Evolutionary conservation across 495 filamentous ascomycete genomes (phyloP).

Genomic region (Melanomma pulvis-pyrius): DNA sequence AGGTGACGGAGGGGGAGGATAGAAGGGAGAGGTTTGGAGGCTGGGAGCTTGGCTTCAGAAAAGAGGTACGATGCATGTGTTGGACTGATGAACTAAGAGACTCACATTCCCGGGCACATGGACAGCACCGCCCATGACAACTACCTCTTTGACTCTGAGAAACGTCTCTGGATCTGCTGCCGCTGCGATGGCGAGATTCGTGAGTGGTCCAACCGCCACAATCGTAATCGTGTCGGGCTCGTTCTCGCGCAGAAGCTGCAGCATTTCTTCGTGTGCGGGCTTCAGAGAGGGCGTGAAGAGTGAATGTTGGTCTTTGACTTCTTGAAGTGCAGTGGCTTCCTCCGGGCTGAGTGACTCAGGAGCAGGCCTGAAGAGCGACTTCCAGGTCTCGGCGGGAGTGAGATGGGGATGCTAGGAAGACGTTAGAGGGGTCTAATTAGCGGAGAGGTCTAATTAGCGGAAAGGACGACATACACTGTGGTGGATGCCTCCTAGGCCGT

Average conservation of each 20-base stretch:
- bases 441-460: constrained; percentile 30
- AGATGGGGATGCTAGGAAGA: constrained; percentile 77
- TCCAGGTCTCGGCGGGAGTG: constrained; percentile 81
- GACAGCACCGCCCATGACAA: constrained; percentile 97
- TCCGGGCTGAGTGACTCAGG: constrained; percentile 45
- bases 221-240: constrained; percentile 83
- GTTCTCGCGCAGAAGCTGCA: constrained; percentile 75
- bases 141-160: constrained; percentile 82
- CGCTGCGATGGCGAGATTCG: constrained; percentile 87
- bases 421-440: not conserved
- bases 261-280: constrained; percentile 80
- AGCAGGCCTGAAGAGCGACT: constrained; percentile 70
- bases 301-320: constrained; percentile 38
- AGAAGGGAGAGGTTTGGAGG: constrained; percentile 15
- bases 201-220: constrained; percentile 85
- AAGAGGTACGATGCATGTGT: not conserved
- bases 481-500: constrained; percentile 92
- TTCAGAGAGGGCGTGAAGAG: constrained; percentile 73
- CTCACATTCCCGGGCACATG: constrained; percentile 74
- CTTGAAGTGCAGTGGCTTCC: constrained; percentile 37
- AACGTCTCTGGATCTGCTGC: constrained; percentile 83
- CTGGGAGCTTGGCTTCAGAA: constrained; percentile 16
- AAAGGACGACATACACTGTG: constrained; percentile 66
- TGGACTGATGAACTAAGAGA: constrained; percentile 4
- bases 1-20: not conserved